These are phyloP conservation scores for Salix udensis DNA, from an alignment of 345 rosid species.

Conservation along the genomic window DNA sequence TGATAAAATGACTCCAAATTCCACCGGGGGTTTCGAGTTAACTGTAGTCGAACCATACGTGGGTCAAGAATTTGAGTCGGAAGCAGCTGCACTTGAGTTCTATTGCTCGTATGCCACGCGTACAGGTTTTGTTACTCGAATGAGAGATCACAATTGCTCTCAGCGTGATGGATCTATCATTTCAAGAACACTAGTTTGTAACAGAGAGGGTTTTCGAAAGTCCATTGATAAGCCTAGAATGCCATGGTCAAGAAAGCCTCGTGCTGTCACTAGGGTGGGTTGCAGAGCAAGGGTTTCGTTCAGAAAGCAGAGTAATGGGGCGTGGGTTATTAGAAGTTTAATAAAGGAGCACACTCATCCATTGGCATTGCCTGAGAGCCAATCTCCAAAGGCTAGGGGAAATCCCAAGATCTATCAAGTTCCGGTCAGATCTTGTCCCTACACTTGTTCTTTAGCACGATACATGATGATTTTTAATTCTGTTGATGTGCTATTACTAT, in stretches of 20 bases:
- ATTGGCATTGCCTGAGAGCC: background rate
- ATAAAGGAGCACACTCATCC: slow-evolving; percentile 25
- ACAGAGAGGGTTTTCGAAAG: slow-evolving; percentile 24
- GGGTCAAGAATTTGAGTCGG: slow-evolving; percentile 26
- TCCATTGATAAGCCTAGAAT: background rate
- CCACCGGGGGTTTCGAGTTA: background rate
- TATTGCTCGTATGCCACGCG: slow-evolving; percentile 20
- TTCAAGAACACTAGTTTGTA: slow-evolving; percentile 20
- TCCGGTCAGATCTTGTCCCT: slow-evolving; percentile 9
- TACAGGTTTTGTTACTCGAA: slow-evolving; percentile 25
- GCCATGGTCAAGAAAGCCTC: background rate
- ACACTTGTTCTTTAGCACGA: too few relatives aligned
- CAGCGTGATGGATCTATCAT: slow-evolving; percentile 18
- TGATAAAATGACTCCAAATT: too few relatives aligned
- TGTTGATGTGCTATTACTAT: background rate
- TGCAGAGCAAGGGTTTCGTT: slow-evolving; percentile 25
- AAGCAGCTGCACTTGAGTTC: slow-evolving; percentile 21
- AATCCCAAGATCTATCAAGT: slow-evolving; percentile 3
- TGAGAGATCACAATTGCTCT: slow-evolving; percentile 2
- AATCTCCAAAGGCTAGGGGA: background rate
- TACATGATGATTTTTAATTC: background rate
- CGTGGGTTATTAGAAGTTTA: slow-evolving; percentile 20
- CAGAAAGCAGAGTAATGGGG: slow-evolving; percentile 16
- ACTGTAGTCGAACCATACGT: slow-evolving; percentile 16
- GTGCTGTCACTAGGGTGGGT: slow-evolving; percentile 18